phyloP scores from a whole-genome alignment of 345 rosid genomes.

The Populus ilicifolia region DNA sequence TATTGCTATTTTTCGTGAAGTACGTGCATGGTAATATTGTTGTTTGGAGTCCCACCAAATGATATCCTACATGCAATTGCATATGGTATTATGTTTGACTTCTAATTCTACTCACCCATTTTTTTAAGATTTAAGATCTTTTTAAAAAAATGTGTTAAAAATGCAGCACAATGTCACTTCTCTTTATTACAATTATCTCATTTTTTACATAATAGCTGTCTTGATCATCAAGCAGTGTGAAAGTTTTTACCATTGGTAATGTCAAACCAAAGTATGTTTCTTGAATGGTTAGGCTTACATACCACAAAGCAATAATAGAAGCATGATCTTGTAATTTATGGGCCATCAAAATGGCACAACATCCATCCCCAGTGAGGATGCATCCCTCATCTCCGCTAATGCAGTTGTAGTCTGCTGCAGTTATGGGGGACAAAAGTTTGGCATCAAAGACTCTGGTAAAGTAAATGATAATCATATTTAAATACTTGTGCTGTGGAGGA shows the following conservation, averaged over 20 bases:
- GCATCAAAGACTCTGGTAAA: slow-evolving; percentile 15
- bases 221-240: slow-evolving; percentile 23
- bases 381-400: slow-evolving; percentile 22
- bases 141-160: slow-evolving; percentile 5
- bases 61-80: background rate
- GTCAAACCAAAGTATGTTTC: slow-evolving; percentile 28
- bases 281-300: slow-evolving; percentile 33
- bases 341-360: slow-evolving; percentile 17
- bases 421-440: slow-evolving; percentile 19
- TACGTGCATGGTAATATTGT: background rate
- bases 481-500: slow-evolving; percentile 23
- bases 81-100: background rate
- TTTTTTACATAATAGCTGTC: slow-evolving; percentile 32
- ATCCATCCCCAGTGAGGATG: slow-evolving; percentile 22
- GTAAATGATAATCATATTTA: background rate
- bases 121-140: background rate
- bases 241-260: slow-evolving; percentile 17
- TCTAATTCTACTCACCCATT: background rate
- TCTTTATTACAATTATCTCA: slow-evolving; percentile 30
- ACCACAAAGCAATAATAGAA: slow-evolving; percentile 36
- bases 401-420: slow-evolving; percentile 59
- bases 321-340: slow-evolving; percentile 28
- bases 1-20: slow-evolving; percentile 8
- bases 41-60: slow-evolving; percentile 2
- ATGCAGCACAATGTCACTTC: slow-evolving; percentile 11